phyloP scores from a whole-genome alignment of 106 monocot species.

The Dendrobium catenatum region DNA sequence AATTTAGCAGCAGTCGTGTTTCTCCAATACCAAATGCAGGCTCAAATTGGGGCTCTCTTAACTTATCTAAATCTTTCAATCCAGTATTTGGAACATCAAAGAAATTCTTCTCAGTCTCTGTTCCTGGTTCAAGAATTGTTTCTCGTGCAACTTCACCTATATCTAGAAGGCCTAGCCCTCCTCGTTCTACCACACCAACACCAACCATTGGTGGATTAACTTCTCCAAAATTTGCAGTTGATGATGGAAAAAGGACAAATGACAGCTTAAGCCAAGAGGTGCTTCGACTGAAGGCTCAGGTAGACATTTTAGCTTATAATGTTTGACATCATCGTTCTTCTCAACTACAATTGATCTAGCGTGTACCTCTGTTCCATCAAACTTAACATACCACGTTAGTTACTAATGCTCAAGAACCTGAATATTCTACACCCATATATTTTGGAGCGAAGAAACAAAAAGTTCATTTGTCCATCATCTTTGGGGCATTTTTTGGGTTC shows the following conservation, averaged over 20 bases:
- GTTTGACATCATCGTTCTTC: background rate
- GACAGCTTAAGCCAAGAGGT: conserved; percentile 74
- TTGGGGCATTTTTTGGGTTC: background rate
- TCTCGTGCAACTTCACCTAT: conserved; percentile 90
- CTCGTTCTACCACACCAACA: conserved; percentile 91
- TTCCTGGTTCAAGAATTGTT: conserved; percentile 94
- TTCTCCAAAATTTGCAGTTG: conserved; percentile 48
- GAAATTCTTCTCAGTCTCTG: conserved; percentile 92
- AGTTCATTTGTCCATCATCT: background rate
- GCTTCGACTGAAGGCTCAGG: conserved; percentile 74
- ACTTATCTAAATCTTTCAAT: conserved; percentile 79
- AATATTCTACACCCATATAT: background rate
- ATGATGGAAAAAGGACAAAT: conserved; percentile 43
- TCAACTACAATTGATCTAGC: background rate
- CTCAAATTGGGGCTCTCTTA: conserved; percentile 59
- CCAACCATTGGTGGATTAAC: conserved; percentile 83
- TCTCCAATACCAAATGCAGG: conserved; percentile 77
- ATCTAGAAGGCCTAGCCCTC: conserved; percentile 77
- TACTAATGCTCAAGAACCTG: background rate
- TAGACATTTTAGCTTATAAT: conserved; percentile 11
- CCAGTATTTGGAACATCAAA: conserved; percentile 92
- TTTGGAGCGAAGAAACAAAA: background rate
- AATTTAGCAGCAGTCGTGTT: conserved; percentile 75
- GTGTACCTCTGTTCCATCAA: background rate
- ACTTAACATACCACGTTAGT: background rate